These are phyloP conservation scores for Polyporus arcularius DNA, from an alignment of 768 basidiomycete species.

Conservation along the genomic window DNA sequence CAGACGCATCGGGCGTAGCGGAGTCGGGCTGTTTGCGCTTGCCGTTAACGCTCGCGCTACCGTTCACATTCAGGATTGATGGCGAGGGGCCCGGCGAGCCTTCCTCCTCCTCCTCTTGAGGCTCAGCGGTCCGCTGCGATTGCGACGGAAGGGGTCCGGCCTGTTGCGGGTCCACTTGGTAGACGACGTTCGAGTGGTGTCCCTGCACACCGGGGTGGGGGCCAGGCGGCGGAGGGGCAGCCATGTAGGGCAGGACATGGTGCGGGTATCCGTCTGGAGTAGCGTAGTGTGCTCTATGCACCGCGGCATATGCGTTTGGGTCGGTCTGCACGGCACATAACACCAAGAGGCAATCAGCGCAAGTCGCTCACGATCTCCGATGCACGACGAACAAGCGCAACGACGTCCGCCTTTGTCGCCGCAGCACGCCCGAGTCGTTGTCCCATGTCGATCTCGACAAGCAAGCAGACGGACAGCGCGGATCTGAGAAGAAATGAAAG, in stretches of 20 bases:
- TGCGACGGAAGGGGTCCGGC: background rate
- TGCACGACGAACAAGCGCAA: background rate
- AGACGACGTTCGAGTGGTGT: slow-evolving; percentile 4
- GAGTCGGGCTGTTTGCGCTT: slow-evolving; percentile 24
- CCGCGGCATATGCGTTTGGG: slow-evolving; percentile 12
- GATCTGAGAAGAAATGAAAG: background rate
- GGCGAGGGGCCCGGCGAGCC: background rate
- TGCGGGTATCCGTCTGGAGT: slow-evolving; percentile 13
- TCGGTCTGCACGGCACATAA: slow-evolving; percentile 5
- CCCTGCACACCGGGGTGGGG: background rate
- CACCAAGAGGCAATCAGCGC: background rate
- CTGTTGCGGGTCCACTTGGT: background rate
- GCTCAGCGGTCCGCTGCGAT: background rate
- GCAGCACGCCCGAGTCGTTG: background rate
- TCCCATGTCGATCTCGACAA: background rate
- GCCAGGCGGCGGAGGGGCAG: slow-evolving; percentile 6
- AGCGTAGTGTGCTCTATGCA: slow-evolving; percentile 5
- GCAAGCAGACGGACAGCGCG: background rate
- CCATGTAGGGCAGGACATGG: slow-evolving; percentile 13
- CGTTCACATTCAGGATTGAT: background rate
- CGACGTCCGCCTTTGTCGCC: background rate
- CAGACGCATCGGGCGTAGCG: background rate
- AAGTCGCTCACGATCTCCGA: background rate
- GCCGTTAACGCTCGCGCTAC: background rate
- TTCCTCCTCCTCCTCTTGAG: background rate